Evolutionary conservation across 352 stramenopile species (phyloP), one percentile per base, ranked within the genome.

Genomic region (Phytophthora crassamura): DNA sequence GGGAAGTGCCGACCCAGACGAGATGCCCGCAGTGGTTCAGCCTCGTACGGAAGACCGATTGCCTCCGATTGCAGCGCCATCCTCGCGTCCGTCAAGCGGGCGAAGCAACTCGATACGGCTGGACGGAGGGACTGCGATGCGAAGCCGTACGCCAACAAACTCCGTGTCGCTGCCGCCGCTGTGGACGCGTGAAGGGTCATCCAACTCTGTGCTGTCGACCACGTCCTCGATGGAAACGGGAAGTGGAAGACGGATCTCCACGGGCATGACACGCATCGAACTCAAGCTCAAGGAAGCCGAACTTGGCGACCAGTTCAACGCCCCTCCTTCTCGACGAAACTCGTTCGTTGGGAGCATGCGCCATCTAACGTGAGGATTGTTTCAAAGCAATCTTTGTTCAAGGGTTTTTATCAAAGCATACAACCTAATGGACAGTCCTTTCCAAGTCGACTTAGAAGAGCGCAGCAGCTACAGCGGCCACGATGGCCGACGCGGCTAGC

Each of bases 271-370:
- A 20, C 78, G 78, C 28, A 50, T 83, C 2, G 72, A 90, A 48
- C 67, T 90, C 4, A 90, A 82, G 32, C 49, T 90, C 12, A 92
- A 88, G 28, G 79, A 92, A 22, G 66, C 73, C 0, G 69, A 78
- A 34, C 66, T 89, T 9, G 76, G 75, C 45, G 80, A 85, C 53
- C 74, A 88, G 2, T 83, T 90, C 18, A 54, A 73, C 10, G 47
- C 45, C 0, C 60, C 39, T 15, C 55, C 61, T 16, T 70, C 62
- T 36, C 59, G 59, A 42, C 63, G 60, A n/a, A 73, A 52, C 2
- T 76, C 53, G 4, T 60, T 77, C 18, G 18, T 68, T 2, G 64
- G 64, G 36, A 64, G 42, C 15, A 49, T 55, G 16, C 55, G 65
- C 1, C 59, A 60, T 15, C 46, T 63, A 15, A 59, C 53, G n/a